Conservation (phyloP, 495 filamentous ascomycete genomes). For the Hypoxylon intermedium region DNA sequence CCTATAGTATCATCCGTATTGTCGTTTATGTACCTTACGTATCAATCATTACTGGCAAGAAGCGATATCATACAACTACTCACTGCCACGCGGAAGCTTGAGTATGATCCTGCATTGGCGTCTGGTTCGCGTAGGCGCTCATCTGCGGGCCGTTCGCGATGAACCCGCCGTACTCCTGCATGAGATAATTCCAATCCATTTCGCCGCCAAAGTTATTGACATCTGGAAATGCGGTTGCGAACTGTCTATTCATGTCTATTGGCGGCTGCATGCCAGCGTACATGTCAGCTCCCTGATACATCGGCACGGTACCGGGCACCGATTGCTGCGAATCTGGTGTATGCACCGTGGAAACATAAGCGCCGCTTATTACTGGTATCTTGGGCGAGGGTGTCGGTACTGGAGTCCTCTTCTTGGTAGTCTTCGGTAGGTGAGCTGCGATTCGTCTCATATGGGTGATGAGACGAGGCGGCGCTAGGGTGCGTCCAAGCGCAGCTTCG, state of each 20-base stretch:
- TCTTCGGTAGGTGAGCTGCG: constrained; percentile 34
- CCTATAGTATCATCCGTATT: not conserved
- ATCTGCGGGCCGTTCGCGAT: constrained; percentile 32
- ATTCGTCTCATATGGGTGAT: constrained; percentile 50
- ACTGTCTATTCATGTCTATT: constrained; percentile 39
- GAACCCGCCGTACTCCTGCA: constrained; percentile 52
- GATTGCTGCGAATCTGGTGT: constrained; percentile 19
- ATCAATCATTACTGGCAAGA: not conserved
- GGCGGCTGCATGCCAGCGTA: constrained; percentile 30
- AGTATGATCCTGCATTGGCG: constrained; percentile 22
- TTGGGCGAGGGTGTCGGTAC: constrained; percentile 42
- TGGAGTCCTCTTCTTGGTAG: constrained; percentile 34
- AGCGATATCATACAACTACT: constrained; percentile 15
- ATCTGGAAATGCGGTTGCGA: constrained; percentile 44
- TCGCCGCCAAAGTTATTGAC: constrained; percentile 49
- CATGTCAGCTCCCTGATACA: constrained; percentile 37
- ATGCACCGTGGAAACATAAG: constrained; percentile 26
- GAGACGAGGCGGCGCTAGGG: constrained; percentile 49
- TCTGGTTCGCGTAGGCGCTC: constrained; percentile 31
- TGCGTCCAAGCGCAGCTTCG: constrained; percentile 50
- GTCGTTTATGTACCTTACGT: not conserved
- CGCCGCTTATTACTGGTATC: constrained; percentile 36
- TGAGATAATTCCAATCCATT: constrained; percentile 55
- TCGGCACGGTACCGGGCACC: constrained; percentile 19
- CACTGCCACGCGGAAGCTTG: constrained; percentile 28